Percentiles rank a stretch among this genome's conserved stretches.
phyloP scores from a whole-genome alignment of 2,329 filamentous ascomycete species.

The Gliomastix tumulicola region DNA sequence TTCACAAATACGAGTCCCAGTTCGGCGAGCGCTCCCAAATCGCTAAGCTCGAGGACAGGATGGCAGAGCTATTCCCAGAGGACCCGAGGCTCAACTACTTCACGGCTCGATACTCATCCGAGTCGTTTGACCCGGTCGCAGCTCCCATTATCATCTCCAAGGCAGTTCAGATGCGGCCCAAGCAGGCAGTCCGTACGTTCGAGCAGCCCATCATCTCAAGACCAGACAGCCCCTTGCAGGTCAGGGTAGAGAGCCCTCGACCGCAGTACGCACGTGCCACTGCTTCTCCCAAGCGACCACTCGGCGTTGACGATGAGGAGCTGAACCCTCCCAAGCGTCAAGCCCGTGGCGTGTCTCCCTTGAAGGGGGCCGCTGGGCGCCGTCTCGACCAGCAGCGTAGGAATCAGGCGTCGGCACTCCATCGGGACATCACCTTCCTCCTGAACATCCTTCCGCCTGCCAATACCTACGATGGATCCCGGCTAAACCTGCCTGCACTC shows the following conservation, averaged over 20 bases:
- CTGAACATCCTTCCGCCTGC: conserved; percentile 70
- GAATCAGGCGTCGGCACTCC: conserved; percentile 60
- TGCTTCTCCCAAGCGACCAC: conserved; percentile 55
- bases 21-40: conserved; percentile 92
- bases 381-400: conserved; percentile 73
- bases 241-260: conserved; percentile 33
- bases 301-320: conserved; percentile 64
- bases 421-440: conserved; percentile 58
- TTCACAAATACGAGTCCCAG: conserved; percentile 91
- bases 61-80: conserved; percentile 88
- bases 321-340: conserved; percentile 76
- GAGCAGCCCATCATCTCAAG: conserved; percentile 38
- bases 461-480: conserved; percentile 62
- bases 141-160: conserved; percentile 82
- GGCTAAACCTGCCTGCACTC: conserved; percentile 64
- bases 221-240: conserved; percentile 34
- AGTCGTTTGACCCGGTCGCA: conserved; percentile 71
- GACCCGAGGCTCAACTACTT: conserved; percentile 75
- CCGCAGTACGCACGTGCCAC: conserved; percentile 38
- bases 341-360: conserved; percentile 79
- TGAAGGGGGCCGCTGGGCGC: conserved; percentile 84
- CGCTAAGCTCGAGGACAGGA: conserved; percentile 81
- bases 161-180: conserved; percentile 66
- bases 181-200: conserved; percentile 44
- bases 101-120: conserved; percentile 63